Evolutionary conservation across 768 basidiomycete species (phyloP).

Genomic region (Lentinula aciculospora): DNA sequence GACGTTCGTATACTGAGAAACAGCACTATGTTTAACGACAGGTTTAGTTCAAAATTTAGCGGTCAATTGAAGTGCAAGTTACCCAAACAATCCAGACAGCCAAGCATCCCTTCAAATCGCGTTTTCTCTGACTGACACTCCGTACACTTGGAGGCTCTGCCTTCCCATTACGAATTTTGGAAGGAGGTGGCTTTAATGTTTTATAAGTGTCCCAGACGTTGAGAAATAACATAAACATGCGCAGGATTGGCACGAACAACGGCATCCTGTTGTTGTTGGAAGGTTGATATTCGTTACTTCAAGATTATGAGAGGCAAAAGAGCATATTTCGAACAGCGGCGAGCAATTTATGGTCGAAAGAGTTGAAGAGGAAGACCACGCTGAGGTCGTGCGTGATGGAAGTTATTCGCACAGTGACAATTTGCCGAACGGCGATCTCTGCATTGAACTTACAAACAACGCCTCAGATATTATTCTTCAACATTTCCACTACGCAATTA

Average conservation of each 20-base stretch:
- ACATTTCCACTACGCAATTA: too few relatives aligned
- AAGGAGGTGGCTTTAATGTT: constrained; percentile 63
- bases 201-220: constrained; percentile 86
- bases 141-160: constrained; percentile 55
- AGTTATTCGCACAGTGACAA: too few relatives aligned
- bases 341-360: background rate
- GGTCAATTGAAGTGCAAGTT: constrained; percentile 16
- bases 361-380: background rate
- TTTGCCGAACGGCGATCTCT: too few relatives aligned
- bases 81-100: constrained; percentile 89
- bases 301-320: background rate
- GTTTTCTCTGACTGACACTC: constrained; percentile 70
- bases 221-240: constrained; percentile 64
- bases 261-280: constrained; percentile 41
- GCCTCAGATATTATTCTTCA: too few relatives aligned
- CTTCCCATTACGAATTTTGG: constrained; percentile 40
- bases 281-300: background rate
- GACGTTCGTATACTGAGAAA: constrained; percentile 61
- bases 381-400: constrained; percentile 1
- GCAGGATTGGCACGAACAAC: constrained; percentile 60
- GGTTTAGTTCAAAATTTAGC: background rate
- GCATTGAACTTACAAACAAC: too few relatives aligned
- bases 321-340: background rate
- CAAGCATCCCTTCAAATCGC: constrained; percentile 80
- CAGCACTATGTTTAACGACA: constrained; percentile 50